Evolutionary conservation across 805 yeast species (phyloP).

Genomic region (Ogataea ganodermae): DNA sequence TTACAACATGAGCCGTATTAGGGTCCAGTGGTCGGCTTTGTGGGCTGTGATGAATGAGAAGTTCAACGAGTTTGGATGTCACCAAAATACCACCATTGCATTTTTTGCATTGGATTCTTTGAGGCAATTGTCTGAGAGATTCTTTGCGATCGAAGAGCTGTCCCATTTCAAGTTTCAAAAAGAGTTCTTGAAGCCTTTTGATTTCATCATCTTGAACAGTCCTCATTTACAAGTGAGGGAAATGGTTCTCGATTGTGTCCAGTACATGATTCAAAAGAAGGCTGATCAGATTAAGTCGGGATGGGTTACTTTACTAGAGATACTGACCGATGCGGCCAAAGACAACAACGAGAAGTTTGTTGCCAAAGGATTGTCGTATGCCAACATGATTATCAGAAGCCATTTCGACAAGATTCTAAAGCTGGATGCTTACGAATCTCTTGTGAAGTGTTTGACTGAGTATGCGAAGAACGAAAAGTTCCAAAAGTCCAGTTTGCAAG

Average conservation of each 20-base stretch:
- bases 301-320: slow-evolving; percentile 87
- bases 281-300: slow-evolving; percentile 82
- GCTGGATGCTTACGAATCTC: slow-evolving; percentile 67
- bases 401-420: slow-evolving; percentile 62
- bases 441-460: slow-evolving; percentile 75
- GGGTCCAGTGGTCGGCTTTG: slow-evolving; percentile 93
- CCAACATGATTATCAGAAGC: slow-evolving; percentile 60
- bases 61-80: slow-evolving; percentile 83
- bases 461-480: slow-evolving; percentile 81
- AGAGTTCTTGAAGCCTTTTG: slow-evolving; percentile 90
- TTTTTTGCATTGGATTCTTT: slow-evolving; percentile 92
- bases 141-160: slow-evolving; percentile 89
- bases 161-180: slow-evolving; percentile 94
- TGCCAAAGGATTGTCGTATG: slow-evolving; percentile 60
- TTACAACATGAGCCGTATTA: slow-evolving; percentile 94
- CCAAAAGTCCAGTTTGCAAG: slow-evolving; percentile 78
- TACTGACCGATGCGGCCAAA: slow-evolving; percentile 72
- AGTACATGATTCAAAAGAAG: slow-evolving; percentile 79
- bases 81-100: slow-evolving; percentile 71
- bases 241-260: slow-evolving; percentile 86
- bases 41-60: slow-evolving; percentile 94
- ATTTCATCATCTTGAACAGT: slow-evolving; percentile 70
- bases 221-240: slow-evolving; percentile 72
- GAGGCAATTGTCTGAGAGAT: slow-evolving; percentile 89
- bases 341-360: slow-evolving; percentile 61